Evolutionary conservation across 306 rosid species (phyloP).

Genomic region (Inga leiocalycina): DNA sequence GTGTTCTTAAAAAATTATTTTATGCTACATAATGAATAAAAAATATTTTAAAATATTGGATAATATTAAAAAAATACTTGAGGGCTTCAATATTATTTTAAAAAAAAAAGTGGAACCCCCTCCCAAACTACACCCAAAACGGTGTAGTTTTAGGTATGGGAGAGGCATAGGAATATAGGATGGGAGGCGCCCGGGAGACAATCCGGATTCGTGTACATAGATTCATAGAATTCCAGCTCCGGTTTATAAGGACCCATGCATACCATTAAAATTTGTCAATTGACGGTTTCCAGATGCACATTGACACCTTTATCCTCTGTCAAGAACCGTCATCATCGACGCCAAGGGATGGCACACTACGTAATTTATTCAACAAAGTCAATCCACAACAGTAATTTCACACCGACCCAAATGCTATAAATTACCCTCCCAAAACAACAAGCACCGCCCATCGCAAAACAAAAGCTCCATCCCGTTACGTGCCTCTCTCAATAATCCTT

Average conservation of each 20-base stretch:
- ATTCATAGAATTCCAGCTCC: background rate
- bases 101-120: too few relatives aligned
- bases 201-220: background rate
- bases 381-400: background rate
- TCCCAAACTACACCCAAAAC: too few relatives aligned
- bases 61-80: too few relatives aligned
- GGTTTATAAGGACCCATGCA: background rate
- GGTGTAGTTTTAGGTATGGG: too few relatives aligned
- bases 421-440: background rate
- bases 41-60: too few relatives aligned
- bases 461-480: background rate
- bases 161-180: too few relatives aligned
- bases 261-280: background rate
- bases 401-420: background rate
- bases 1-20: too few relatives aligned
- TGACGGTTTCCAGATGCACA: background rate
- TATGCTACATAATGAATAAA: too few relatives aligned
- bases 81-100: too few relatives aligned
- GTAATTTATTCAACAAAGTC: background rate
- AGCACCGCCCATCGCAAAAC: constrained; percentile 1
- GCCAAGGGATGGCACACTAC: background rate
- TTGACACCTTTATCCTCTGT: background rate
- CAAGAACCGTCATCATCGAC: background rate
- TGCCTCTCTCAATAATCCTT: background rate
- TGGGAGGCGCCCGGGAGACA: too few relatives aligned